These are phyloP conservation scores for Nannizziopsis barbatae DNA, from an alignment of 2,329 filamentous ascomycete genomes.

Conservation along the genomic window DNA sequence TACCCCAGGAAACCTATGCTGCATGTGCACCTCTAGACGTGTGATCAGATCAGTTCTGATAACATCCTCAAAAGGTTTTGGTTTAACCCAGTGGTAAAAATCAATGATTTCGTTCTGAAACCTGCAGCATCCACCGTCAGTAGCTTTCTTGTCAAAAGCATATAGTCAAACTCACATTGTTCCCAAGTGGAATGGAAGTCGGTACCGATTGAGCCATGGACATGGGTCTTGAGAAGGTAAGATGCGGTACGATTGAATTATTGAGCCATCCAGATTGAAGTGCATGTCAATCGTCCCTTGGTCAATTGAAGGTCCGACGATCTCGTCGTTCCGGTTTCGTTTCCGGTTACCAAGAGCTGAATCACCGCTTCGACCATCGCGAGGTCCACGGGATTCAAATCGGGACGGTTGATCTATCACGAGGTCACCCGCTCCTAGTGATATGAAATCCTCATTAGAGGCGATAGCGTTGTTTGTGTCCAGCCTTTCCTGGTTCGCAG, in stretches of 20 bases:
- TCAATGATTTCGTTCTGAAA: constrained; percentile 83
- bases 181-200: constrained; percentile 24
- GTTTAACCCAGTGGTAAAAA: constrained; percentile 76
- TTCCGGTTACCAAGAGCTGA: constrained; percentile 56
- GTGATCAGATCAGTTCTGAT: constrained; percentile 63
- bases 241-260: constrained; percentile 45
- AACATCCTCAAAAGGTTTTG: constrained; percentile 61
- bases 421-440: constrained; percentile 57
- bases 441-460: constrained; percentile 72
- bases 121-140: constrained; percentile 35
- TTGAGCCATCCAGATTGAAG: constrained; percentile 39
- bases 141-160: neutral
- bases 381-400: constrained; percentile 30
- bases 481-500: constrained; percentile 40
- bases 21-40: constrained; percentile 53
- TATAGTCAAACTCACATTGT: constrained; percentile 22
- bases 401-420: constrained; percentile 36
- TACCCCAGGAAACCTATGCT: constrained; percentile 47
- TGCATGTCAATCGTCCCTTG: constrained; percentile 43
- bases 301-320: constrained; percentile 41
- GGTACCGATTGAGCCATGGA: constrained; percentile 49
- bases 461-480: constrained; percentile 45
- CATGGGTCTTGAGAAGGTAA: constrained; percentile 34
- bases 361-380: constrained; percentile 27
- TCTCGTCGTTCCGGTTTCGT: constrained; percentile 59